A percentile compares a stretch with the other conserved stretches of the same genome.
These are phyloP conservation scores for Chenopodium album DNA, from an alignment of 148 eudicot species.

Conservation along the genomic window DNA sequence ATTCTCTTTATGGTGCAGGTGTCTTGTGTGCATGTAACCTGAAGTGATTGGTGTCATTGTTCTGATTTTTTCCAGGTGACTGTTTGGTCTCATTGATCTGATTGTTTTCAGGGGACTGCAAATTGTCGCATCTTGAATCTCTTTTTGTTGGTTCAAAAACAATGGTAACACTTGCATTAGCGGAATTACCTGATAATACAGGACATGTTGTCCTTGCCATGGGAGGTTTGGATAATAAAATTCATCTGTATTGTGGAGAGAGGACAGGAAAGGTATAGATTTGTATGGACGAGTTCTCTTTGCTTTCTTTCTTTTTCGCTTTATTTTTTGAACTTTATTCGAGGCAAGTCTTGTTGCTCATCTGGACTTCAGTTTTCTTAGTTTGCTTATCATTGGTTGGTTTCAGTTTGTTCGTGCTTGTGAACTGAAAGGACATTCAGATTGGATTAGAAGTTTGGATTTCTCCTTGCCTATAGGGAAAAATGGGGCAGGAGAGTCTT, in stretches of 20 bases:
- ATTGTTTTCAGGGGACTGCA: constrained; percentile 59
- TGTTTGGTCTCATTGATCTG: constrained; percentile 24
- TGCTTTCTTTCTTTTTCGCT: not conserved
- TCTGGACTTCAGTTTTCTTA: constrained; percentile 21
- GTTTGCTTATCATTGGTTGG: constrained; percentile 18
- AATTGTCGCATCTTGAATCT: constrained; percentile 58
- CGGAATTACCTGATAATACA: constrained; percentile 61
- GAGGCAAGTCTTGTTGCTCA: not conserved
- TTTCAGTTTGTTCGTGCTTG: constrained; percentile 79
- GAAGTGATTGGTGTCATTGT: constrained; percentile 7
- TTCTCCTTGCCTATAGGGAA: constrained; percentile 73
- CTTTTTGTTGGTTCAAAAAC: constrained; percentile 71
- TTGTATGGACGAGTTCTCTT: constrained; percentile 13
- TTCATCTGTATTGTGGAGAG: constrained; percentile 84
- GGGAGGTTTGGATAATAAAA: constrained; percentile 93
- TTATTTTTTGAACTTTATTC: not conserved
- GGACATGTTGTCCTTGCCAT: constrained; percentile 69
- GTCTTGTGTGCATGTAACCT: not conserved
- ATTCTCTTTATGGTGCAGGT: constrained; percentile 1
- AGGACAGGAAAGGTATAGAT: constrained; percentile 66
- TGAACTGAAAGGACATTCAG: constrained; percentile 92
- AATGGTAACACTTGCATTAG: constrained; percentile 86
- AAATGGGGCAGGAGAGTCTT: constrained; percentile 42
- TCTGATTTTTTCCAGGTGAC: constrained; percentile 46
- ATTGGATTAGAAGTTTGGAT: constrained; percentile 92